phyloP scores from a whole-genome alignment of 1,284 basidiomycete genomes.

The Stereum hirsutum region DNA sequence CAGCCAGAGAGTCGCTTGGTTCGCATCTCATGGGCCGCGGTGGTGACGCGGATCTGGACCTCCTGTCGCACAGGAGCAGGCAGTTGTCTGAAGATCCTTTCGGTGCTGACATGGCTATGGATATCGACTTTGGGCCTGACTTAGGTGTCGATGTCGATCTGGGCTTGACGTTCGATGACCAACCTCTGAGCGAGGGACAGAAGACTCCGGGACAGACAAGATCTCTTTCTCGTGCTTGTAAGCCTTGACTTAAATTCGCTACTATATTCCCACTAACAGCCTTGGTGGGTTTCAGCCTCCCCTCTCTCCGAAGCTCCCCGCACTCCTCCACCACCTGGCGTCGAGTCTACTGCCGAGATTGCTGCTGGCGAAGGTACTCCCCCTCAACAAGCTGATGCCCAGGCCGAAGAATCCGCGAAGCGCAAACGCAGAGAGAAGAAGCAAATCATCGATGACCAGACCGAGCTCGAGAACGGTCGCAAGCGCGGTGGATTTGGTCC shows the following conservation, averaged over 20 bases:
- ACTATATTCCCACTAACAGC: conserved; percentile 5
- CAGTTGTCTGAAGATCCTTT: conserved; percentile 59
- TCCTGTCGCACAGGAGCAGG: conserved; percentile 51
- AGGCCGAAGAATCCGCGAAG: conserved; percentile 33
- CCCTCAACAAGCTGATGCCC: conserved; percentile 24
- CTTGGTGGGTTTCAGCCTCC: conserved; percentile 39
- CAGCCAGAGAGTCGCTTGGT: conserved; percentile 45
- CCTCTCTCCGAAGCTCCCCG: conserved; percentile 62
- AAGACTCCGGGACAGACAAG: conserved; percentile 49
- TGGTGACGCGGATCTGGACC: conserved; percentile 43
- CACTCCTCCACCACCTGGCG: conserved; percentile 50
- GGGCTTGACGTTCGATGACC: conserved; percentile 64
- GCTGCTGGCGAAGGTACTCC: conserved; percentile 24
- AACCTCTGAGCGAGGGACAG: conserved; percentile 28
- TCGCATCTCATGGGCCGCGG: conserved; percentile 43
- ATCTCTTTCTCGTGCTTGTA: conserved; percentile 62
- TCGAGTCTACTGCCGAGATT: conserved; percentile 38
- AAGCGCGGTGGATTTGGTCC: conserved; percentile 48
- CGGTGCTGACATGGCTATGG: conserved; percentile 39
- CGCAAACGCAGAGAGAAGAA: conserved; percentile 61
- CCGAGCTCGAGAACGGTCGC: conserved; percentile 72
- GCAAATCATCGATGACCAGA: conserved; percentile 76
- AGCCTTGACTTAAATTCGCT: conserved; percentile 20
- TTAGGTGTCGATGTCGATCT: conserved; percentile 53
- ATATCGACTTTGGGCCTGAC: conserved; percentile 48